Percentiles rank a stretch among this genome's conserved stretches.
phyloP scores from a whole-genome alignment of 1,284 basidiomycete genomes.

The Puccinia coronata region DNA sequence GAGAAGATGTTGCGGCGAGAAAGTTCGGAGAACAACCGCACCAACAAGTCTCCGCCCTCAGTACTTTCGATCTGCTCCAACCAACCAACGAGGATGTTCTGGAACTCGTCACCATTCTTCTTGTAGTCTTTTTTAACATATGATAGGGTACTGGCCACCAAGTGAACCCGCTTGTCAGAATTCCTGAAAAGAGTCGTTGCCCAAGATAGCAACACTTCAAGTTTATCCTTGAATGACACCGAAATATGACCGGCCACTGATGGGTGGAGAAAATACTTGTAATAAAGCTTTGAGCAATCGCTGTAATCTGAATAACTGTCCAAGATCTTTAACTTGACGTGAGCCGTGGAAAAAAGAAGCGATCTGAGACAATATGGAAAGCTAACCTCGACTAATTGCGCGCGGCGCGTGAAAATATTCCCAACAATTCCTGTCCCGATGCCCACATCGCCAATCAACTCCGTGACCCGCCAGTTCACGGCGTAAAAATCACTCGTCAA shows the following conservation, averaged over 20 bases:
- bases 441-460: slow-evolving; percentile 47
- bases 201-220: slow-evolving; percentile 48
- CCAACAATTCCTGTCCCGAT: slow-evolving; percentile 34
- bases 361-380: neutral
- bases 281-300: slow-evolving; percentile 45
- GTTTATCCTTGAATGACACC: slow-evolving; percentile 42
- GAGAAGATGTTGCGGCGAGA: slow-evolving; percentile 44
- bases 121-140: slow-evolving; percentile 42
- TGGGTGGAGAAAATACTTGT: slow-evolving; percentile 44
- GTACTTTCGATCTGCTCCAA: slow-evolving; percentile 47
- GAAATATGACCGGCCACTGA: slow-evolving; percentile 19
- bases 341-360: neutral
- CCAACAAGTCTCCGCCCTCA: slow-evolving; percentile 43
- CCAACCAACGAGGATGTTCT: slow-evolving; percentile 47
- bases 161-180: slow-evolving; percentile 30
- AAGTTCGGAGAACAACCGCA: slow-evolving; percentile 48
- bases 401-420: slow-evolving; percentile 48
- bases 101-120: slow-evolving; percentile 43
- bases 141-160: slow-evolving; percentile 34
- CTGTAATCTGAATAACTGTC: slow-evolving; percentile 46
- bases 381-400: slow-evolving; percentile 46
- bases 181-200: slow-evolving; percentile 28
- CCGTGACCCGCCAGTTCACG: slow-evolving; percentile 43
- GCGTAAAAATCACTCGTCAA: slow-evolving; percentile 47
- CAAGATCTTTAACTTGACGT: slow-evolving; percentile 36